Evolutionary conservation across 2,329 filamentous ascomycete genomes (phyloP).

Genomic region (Aspergillaceae sp.): DNA sequence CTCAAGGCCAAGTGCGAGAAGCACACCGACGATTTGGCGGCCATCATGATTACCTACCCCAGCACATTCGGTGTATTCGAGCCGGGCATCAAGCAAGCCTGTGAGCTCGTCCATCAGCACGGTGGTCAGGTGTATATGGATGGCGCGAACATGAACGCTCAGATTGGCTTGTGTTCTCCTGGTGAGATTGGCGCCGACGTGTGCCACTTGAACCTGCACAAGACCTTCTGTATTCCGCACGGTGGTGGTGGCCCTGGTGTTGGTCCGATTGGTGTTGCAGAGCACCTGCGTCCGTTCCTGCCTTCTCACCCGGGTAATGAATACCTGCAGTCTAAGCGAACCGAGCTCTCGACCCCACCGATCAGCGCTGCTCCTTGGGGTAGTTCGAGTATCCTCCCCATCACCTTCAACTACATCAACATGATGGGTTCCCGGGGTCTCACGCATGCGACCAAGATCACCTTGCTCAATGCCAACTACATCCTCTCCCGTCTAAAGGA

Average conservation of each 20-base stretch:
- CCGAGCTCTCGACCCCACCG: slow-evolving; percentile 48
- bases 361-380: slow-evolving; percentile 79
- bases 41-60: slow-evolving; percentile 96
- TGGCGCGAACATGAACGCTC: slow-evolving; percentile 96
- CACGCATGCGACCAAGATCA: slow-evolving; percentile 82
- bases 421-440: slow-evolving; percentile 82
- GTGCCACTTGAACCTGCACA: slow-evolving; percentile 95
- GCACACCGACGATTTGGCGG: slow-evolving; percentile 73
- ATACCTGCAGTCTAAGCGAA: slow-evolving; percentile 32
- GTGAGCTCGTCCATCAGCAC: slow-evolving; percentile 73
- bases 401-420: slow-evolving; percentile 90
- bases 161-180: slow-evolving; percentile 89
- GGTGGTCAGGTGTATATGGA: slow-evolving; percentile 98
- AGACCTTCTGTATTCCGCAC: slow-evolving; percentile 97
- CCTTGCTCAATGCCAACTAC: slow-evolving; percentile 95
- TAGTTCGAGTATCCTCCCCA: slow-evolving; percentile 83
- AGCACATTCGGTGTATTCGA: slow-evolving; percentile 94
- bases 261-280: slow-evolving; percentile 84
- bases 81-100: slow-evolving; percentile 76
- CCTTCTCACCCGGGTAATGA: slow-evolving; percentile 60
- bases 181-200: slow-evolving; percentile 94
- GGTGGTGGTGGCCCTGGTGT: slow-evolving; percentile 90
- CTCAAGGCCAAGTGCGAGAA: slow-evolving; percentile 82
- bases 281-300: slow-evolving; percentile 67
- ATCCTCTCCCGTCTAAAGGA: slow-evolving; percentile 77